Conservation (phyloP, 495 filamentous ascomycete genomes). For the Aspergillus incahuasiensis region DNA sequence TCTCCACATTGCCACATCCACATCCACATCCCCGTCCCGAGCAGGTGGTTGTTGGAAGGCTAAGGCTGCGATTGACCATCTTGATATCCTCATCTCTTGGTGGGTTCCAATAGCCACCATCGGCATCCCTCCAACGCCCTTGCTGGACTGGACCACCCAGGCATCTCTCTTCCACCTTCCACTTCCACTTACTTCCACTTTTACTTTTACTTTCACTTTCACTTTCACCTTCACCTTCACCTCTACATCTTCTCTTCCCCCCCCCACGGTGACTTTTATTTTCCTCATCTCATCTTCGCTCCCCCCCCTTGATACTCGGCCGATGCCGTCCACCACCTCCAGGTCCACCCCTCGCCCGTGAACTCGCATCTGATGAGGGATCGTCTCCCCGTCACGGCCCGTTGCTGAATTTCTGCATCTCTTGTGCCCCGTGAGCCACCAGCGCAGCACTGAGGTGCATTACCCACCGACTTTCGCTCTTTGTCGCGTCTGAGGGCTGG, state of each 20-base stretch:
- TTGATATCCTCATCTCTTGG: neutral
- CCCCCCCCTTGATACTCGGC: constrained; percentile 19
- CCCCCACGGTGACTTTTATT: neutral
- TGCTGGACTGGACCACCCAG: constrained; percentile 10
- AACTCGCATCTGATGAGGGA: constrained; percentile 19
- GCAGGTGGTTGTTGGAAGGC: constrained; percentile 14
- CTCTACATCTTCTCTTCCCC: neutral
- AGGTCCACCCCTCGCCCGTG: constrained; percentile 10
- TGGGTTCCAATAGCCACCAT: constrained; percentile 14
- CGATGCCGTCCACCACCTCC: constrained; percentile 14
- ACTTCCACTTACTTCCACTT: neutral
- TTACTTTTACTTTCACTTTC: too few species aligned
- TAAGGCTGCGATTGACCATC: constrained; percentile 4
- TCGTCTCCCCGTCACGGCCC: constrained; percentile 24
- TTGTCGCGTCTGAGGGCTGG: constrained; percentile 20
- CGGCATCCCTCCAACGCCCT: constrained; percentile 18
- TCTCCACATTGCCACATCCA: constrained; percentile 7
- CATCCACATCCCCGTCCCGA: constrained; percentile 4
- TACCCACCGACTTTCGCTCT: constrained; percentile 8
- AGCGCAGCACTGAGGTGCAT: constrained; percentile 12
- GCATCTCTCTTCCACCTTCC: neutral
- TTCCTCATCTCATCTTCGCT: neutral
- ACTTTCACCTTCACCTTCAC: neutral
- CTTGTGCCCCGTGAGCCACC: constrained; percentile 18
- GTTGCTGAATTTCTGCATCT: constrained; percentile 24